A percentile compares a stretch with the other conserved stretches of the same genome.
Conservation (phyloP, 202 grass and related monocot genomes). For the Brachypodium distachyon region DNA sequence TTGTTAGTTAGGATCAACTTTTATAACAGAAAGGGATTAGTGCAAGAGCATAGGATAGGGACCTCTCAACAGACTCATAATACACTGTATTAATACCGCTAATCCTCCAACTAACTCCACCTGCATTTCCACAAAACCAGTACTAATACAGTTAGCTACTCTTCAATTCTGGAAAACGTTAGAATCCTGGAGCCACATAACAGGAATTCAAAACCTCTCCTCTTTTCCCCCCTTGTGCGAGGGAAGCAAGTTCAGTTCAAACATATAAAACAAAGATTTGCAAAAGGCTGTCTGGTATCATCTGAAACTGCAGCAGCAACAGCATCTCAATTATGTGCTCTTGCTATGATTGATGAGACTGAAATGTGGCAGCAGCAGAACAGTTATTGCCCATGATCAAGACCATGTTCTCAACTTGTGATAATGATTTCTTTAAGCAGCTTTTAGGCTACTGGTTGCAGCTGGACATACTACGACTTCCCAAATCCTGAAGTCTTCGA, state of each 20-base stretch:
- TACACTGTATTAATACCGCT: not conserved
- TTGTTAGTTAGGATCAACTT: constrained; percentile 34
- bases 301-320: constrained; percentile 19
- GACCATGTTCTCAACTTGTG: constrained; percentile 19
- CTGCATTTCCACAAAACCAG: constrained; percentile 7
- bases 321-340: constrained; percentile 7
- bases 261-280: not conserved
- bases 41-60: constrained; percentile 22
- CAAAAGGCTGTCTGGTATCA: not conserved
- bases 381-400: constrained; percentile 1
- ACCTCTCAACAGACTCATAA: constrained; percentile 40
- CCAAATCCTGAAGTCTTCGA: not conserved
- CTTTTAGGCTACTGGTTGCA: not conserved
- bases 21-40: constrained; percentile 25
- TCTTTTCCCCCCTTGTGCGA: not conserved
- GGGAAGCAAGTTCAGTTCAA: constrained; percentile 11
- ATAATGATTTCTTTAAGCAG: constrained; percentile 7
- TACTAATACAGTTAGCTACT: not conserved
- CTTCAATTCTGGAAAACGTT: not conserved
- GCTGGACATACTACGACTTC: constrained; percentile 11
- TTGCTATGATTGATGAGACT: constrained; percentile 14
- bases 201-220: not conserved
- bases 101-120: constrained; percentile 26
- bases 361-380: constrained; percentile 12
- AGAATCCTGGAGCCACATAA: not conserved